Percentiles rank a stretch among this genome's conserved stretches.
These are phyloP conservation scores for Yamadazyma sp. DNA, from an alignment of 805 yeast species.

Conservation along the genomic window DNA sequence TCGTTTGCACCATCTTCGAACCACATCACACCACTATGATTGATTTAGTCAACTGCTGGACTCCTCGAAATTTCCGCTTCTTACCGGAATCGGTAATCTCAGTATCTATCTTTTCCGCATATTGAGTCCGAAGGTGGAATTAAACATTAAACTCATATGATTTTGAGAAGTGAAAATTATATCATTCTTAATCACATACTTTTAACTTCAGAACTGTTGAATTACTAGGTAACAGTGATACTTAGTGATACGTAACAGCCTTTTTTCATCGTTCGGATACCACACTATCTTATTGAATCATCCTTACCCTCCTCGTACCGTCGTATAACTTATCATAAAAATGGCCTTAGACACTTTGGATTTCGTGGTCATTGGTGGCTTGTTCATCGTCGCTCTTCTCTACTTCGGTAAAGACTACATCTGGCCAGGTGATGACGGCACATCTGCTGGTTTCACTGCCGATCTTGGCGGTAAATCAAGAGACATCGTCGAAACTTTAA, in stretches of 20 bases:
- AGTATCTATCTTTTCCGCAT: conserved; percentile 1
- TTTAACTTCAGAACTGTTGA: no score
- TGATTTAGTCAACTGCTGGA: no score
- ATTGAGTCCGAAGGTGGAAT: conserved; percentile 3
- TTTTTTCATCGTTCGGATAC: no score
- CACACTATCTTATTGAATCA: no score
- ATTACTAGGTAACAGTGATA: no score
- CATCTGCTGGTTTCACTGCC: conserved; percentile 31
- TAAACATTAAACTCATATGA: conserved; percentile 3
- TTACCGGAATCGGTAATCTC: no score
- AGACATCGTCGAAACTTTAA: conserved; percentile 58
- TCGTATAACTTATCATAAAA: conserved; percentile 11
- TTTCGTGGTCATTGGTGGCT: conserved; percentile 60
- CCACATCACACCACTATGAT: not conserved
- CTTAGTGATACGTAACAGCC: no score
- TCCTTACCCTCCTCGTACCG: no score
- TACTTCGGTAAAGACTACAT: conserved; percentile 64
- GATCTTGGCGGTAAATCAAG: conserved; percentile 42
- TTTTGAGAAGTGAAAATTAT: conserved; percentile 1
- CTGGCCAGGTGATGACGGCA: conserved; percentile 34
- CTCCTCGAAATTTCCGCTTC: no score
- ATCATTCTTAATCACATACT: no score
- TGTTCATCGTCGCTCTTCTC: conserved; percentile 62
- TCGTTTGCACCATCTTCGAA: no score
- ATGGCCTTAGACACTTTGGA: conserved; percentile 76